Percentiles rank a stretch among this genome's conserved stretches.
These are phyloP conservation scores for Entomophthora muscae DNA, from an alignment of 371 early-diverging fungal genomes.

Conservation along the genomic window DNA sequence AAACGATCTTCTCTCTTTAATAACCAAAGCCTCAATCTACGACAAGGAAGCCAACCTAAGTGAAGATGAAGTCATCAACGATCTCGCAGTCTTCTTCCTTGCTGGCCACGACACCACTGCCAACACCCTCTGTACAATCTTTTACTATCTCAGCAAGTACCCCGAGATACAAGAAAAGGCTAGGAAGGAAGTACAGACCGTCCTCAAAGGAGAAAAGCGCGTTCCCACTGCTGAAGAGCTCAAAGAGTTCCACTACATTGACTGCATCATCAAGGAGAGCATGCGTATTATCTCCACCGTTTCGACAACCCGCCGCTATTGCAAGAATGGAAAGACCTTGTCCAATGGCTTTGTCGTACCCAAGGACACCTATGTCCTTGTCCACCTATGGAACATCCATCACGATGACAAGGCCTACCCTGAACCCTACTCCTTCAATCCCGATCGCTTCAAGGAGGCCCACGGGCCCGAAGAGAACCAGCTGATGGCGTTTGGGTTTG, in stretches of 20 bases:
- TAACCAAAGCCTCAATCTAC: not conserved
- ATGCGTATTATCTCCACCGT: slow-evolving; percentile 6
- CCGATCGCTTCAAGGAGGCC: not conserved
- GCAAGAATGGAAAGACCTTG: not conserved
- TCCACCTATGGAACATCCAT: not conserved
- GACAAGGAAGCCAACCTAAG: slow-evolving; percentile 9
- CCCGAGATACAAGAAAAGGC: slow-evolving; percentile 2
- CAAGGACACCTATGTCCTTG: not conserved
- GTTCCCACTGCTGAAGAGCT: not conserved
- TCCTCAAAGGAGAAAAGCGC: not conserved
- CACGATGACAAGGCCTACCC: not conserved
- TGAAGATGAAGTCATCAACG: slow-evolving; percentile 12
- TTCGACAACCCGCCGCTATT: not conserved
- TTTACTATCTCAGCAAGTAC: slow-evolving; percentile 19
- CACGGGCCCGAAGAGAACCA: not conserved
- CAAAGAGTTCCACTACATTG: not conserved
- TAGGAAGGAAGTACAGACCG: not conserved
- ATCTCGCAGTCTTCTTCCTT: slow-evolving; percentile 20
- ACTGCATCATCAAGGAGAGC: slow-evolving; percentile 1
- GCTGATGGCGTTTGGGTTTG: slow-evolving; percentile 5
- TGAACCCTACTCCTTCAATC: not conserved
- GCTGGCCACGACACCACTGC: slow-evolving; percentile 27
- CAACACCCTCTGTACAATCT: slow-evolving; percentile 18
- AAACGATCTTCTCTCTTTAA: slow-evolving; percentile 1
- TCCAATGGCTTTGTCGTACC: not conserved